A percentile compares a stretch with the other conserved stretches of the same genome.
phyloP scores from a whole-genome alignment of 495 filamentous ascomycete genomes.

The Aspergillus steynii region DNA sequence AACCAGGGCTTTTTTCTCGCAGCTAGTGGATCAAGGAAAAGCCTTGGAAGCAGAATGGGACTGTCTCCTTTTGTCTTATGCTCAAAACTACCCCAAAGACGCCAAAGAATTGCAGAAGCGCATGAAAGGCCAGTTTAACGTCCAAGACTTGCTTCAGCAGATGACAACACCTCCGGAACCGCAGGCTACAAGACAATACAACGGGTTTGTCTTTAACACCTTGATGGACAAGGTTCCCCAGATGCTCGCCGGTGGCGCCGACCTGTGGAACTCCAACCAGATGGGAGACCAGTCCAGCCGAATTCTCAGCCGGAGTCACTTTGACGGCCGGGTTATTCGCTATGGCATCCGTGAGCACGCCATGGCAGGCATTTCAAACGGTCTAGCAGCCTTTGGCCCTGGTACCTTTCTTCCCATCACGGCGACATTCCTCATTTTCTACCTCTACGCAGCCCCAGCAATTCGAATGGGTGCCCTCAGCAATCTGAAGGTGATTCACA shows the following conservation, averaged over 20 bases:
- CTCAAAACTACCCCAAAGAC: not conserved
- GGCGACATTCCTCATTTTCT: constrained; percentile 14
- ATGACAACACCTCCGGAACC: not conserved
- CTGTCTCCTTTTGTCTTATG: not conserved
- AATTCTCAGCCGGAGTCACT: not conserved
- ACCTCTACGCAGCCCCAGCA: constrained; percentile 41
- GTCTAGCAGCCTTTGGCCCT: constrained; percentile 41
- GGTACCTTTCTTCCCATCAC: constrained; percentile 45
- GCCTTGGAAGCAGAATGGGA: not conserved
- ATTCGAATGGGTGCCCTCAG: constrained; percentile 53
- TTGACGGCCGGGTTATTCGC: constrained; percentile 46
- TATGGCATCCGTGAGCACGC: constrained; percentile 54
- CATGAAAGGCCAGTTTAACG: not conserved
- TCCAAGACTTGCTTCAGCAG: not conserved
- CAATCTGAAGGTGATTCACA: constrained; percentile 47
- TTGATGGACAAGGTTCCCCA: not conserved
- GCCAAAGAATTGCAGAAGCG: not conserved
- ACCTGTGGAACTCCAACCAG: constrained; percentile 20
- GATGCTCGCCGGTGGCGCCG: constrained; percentile 17
- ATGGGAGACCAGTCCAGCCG: not conserved
- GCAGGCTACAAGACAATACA: not conserved
- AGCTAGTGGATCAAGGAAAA: not conserved
- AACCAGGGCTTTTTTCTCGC: not conserved
- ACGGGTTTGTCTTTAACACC: not conserved
- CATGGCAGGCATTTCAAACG: constrained; percentile 52